These are phyloP conservation scores for Penicillium pancosmium DNA, from an alignment of 495 filamentous ascomycete species.

Conservation along the genomic window DNA sequence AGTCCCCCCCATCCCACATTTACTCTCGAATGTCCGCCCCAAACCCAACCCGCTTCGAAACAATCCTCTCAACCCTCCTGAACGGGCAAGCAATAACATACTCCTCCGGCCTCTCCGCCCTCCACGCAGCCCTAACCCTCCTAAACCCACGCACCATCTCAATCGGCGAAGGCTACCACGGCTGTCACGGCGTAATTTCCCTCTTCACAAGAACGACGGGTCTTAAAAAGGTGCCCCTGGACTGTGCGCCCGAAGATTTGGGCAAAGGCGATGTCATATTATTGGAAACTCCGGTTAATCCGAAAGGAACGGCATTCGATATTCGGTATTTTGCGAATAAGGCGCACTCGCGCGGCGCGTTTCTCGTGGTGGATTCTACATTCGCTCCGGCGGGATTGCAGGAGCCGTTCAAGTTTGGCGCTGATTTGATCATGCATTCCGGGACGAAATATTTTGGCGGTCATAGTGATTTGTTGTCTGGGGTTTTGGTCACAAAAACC, in stretches of 20 bases:
- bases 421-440: conserved; percentile 85
- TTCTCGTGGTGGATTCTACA: conserved; percentile 84
- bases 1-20: conserved; percentile 46
- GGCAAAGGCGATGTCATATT: conserved; percentile 81
- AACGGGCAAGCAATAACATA: conserved; percentile 73
- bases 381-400: conserved; percentile 90
- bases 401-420: conserved; percentile 80
- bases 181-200: conserved; percentile 80
- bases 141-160: conserved; percentile 78
- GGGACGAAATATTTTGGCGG: conserved; percentile 97
- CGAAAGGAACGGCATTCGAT: conserved; percentile 75
- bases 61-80: conserved; percentile 72
- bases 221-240: conserved; percentile 64
- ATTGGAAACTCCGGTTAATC: conserved; percentile 91
- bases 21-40: conserved; percentile 81
- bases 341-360: conserved; percentile 72
- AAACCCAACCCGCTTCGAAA: conserved; percentile 81
- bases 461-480: conserved; percentile 87
- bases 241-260: conserved; percentile 58
- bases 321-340: conserved; percentile 68
- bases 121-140: conserved; percentile 78
- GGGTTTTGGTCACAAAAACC: conserved; percentile 46
- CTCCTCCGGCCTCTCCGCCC: conserved; percentile 80
- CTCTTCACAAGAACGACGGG: conserved; percentile 72
- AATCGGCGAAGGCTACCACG: conserved; percentile 87